These are phyloP conservation scores for Zalaria obscura DNA, from an alignment of 2,329 filamentous ascomycete species.

Conservation along the genomic window DNA sequence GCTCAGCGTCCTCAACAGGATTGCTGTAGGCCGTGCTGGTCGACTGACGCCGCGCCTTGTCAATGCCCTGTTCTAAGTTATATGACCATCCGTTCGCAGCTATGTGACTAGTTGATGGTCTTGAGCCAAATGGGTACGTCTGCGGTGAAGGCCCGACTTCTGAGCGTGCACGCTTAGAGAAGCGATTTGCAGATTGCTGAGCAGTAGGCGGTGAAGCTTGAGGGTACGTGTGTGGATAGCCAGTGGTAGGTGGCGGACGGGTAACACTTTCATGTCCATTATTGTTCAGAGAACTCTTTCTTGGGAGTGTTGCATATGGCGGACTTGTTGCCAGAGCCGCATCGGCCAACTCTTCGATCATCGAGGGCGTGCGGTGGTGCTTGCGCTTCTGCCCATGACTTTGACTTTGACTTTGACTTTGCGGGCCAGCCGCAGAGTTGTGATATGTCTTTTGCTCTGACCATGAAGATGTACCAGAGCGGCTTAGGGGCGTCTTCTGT, in stretches of 20 bases:
- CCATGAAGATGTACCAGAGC: too few relatives aligned
- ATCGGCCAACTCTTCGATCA: slow-evolving; percentile 30
- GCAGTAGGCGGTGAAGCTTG: slow-evolving; percentile 6
- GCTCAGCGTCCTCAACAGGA: slow-evolving; percentile 29
- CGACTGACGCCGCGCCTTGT: slow-evolving; percentile 11
- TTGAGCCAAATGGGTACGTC: slow-evolving; percentile 21
- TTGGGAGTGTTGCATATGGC: slow-evolving; percentile 7
- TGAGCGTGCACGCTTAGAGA: slow-evolving; percentile 43
- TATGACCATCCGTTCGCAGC: slow-evolving; percentile 18
- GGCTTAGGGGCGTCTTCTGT: slow-evolving; percentile 5
- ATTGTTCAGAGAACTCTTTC: slow-evolving; percentile 3
- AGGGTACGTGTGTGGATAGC: slow-evolving; percentile 3
- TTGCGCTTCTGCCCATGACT: slow-evolving; percentile 10
- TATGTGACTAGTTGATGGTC: slow-evolving; percentile 34
- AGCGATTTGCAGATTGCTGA: slow-evolving; percentile 11
- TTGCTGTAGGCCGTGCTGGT: slow-evolving; percentile 11
- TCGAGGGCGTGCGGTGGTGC: slow-evolving; percentile 17
- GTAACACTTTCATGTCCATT: background rate
- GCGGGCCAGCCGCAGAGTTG: background rate
- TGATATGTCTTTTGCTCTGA: background rate
- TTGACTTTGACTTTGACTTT: background rate
- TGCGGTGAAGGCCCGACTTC: slow-evolving; percentile 37
- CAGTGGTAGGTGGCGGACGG: slow-evolving; percentile 5
- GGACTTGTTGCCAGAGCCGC: slow-evolving; percentile 26
- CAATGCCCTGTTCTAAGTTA: slow-evolving; percentile 23